A percentile compares a stretch with the other conserved stretches of the same genome.
Evolutionary conservation across 208 protist genomes (phyloP).

Genomic region (Crithidia acanthocephali): DNA sequence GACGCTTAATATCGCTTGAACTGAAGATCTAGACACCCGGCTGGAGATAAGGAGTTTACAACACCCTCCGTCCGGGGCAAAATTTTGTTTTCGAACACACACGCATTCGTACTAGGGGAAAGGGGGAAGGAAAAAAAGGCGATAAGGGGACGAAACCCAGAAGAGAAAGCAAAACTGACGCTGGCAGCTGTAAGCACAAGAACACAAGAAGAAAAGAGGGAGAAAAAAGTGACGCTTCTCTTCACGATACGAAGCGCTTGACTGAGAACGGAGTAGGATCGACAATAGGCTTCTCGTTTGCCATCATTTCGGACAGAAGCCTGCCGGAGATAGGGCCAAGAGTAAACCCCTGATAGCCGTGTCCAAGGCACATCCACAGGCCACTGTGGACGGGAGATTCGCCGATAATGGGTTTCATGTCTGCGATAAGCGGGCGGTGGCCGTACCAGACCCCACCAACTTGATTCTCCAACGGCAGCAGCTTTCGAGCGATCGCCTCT

Average conservation of each 20-base stretch:
- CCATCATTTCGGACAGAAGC: slow-evolving; percentile 35
- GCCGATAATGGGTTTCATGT: slow-evolving; percentile 47
- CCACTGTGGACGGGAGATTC: slow-evolving; percentile 21
- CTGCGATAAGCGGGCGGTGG: slow-evolving; percentile 29
- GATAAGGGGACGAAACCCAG: no score
- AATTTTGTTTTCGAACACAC: no score
- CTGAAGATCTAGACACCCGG: no score
- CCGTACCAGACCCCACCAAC: slow-evolving; percentile 29
- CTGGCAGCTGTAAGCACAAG: no score
- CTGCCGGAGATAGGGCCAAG: slow-evolving; percentile 25
- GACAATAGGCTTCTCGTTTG: slow-evolving; percentile 29
- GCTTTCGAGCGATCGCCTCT: slow-evolving; percentile 14
- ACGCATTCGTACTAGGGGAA: no score
- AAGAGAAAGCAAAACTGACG: no score
- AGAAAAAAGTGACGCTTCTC: slow-evolving; percentile 1
- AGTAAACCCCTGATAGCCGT: slow-evolving; percentile 29
- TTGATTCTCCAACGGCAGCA: slow-evolving; percentile 31
- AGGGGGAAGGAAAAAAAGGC: no score
- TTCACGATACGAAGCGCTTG: slow-evolving; percentile 15
- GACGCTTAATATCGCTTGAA: no score
- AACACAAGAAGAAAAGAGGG: not conserved
- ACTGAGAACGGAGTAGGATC: slow-evolving; percentile 30
- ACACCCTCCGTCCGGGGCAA: no score
- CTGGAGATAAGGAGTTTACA: no score
- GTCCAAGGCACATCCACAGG: slow-evolving; percentile 35